Conservation (phyloP, 257 asterid genomes). For the Handroanthus guayacan region DNA sequence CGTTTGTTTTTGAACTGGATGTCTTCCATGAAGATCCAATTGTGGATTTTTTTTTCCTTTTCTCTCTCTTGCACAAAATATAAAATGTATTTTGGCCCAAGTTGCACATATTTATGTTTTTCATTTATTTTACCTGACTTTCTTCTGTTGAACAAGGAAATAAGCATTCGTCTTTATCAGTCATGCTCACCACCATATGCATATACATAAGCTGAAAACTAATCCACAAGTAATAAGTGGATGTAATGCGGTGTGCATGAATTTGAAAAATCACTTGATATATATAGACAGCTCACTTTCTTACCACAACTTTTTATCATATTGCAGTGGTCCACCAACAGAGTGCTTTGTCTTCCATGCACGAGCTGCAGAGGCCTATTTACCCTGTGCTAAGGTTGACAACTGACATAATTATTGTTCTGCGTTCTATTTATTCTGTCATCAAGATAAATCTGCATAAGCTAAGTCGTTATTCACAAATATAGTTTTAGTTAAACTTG, state of each 20-base stretch:
- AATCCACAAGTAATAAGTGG: constrained; percentile 10
- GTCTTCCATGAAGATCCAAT: no score
- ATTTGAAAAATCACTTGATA: constrained; percentile 10
- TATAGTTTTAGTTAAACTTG: no score
- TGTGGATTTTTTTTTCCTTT: no score
- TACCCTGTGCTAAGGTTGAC: constrained; percentile 72
- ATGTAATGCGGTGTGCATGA: constrained; percentile 14
- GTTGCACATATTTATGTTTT: neutral
- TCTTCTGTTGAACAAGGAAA: constrained; percentile 15
- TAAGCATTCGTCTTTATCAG: constrained; percentile 1
- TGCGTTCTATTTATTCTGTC: constrained; percentile 23
- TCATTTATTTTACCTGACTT: constrained; percentile 24
- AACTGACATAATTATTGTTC: constrained; percentile 1
- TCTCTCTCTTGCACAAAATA: no score
- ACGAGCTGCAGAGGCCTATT: constrained; percentile 78
- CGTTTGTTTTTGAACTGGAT: no score
- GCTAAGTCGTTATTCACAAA: constrained; percentile 13
- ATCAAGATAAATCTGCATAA: constrained; percentile 22
- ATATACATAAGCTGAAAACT: constrained; percentile 11
- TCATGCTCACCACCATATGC: neutral
- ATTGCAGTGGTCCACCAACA: constrained; percentile 95
- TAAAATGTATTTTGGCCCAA: no score
- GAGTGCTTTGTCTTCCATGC: constrained; percentile 94
- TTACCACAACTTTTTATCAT: constrained; percentile 31
- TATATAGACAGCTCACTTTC: constrained; percentile 16